Percentiles rank a stretch among this genome's conserved stretches.
Conservation (phyloP, 805 yeast genomes). For the Lipomyces lipofer region DNA sequence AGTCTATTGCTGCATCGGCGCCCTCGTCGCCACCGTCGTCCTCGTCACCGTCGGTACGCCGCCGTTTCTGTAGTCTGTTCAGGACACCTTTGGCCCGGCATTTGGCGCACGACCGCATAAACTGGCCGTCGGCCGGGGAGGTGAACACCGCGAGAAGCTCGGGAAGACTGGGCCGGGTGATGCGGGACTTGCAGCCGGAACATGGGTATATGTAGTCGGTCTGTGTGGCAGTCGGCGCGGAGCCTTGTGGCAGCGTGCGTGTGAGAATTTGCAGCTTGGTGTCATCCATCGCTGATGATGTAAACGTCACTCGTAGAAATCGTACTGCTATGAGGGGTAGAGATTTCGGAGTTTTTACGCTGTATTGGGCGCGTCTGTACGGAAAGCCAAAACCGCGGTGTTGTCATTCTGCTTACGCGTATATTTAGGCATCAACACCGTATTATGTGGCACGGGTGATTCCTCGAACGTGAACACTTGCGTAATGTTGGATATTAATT, state of each 20-base stretch:
- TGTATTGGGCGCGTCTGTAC: too few relatives aligned
- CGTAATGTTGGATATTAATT: too few relatives aligned
- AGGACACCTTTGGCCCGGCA: constrained; percentile 29
- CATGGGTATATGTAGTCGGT: constrained; percentile 30
- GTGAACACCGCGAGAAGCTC: constrained; percentile 28
- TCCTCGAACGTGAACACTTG: too few relatives aligned
- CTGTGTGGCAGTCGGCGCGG: constrained; percentile 13
- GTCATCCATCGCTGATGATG: constrained; percentile 25
- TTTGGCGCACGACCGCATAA: constrained; percentile 28
- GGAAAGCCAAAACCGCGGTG: too few relatives aligned
- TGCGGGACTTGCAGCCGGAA: constrained; percentile 30
- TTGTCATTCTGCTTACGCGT: too few relatives aligned
- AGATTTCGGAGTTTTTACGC: too few relatives aligned
- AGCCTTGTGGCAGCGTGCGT: constrained; percentile 7
- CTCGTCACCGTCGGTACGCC: constrained; percentile 21
- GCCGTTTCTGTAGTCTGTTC: constrained; percentile 24
- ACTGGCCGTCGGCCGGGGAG: constrained; percentile 28
- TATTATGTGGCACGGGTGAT: too few relatives aligned
- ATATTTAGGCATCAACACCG: too few relatives aligned
- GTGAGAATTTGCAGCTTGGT: constrained; percentile 25
- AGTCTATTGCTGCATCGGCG: constrained; percentile 14
- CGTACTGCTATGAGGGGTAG: too few relatives aligned
- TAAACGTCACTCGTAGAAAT: too few relatives aligned
- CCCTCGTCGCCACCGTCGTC: constrained; percentile 21
- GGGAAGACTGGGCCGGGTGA: constrained; percentile 20